These are phyloP conservation scores for Leccinellum albellum DNA, from an alignment of 768 basidiomycete genomes.

Conservation along the genomic window DNA sequence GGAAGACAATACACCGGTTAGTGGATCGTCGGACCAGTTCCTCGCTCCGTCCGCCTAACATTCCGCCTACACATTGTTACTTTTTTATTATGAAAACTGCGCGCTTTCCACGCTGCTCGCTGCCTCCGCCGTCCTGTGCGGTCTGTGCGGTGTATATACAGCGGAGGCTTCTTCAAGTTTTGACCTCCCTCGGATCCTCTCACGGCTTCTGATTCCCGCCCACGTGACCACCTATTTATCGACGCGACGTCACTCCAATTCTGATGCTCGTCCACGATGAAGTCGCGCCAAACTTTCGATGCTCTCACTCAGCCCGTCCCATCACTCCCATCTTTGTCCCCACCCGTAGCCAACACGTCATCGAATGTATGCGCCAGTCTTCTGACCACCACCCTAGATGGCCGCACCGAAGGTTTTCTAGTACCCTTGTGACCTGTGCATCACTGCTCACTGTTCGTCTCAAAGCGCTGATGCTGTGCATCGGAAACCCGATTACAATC, in stretches of 20 bases:
- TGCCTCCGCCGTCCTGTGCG: slow-evolving; percentile 7
- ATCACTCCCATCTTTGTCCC: slow-evolving; percentile 21
- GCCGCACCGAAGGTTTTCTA: slow-evolving; percentile 58
- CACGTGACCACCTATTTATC: slow-evolving; percentile 13
- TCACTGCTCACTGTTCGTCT: neutral
- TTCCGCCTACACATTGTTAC: neutral
- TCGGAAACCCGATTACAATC: slow-evolving; percentile 62
- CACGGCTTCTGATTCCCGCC: neutral
- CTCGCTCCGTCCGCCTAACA: slow-evolving; percentile 1
- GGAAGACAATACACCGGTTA: neutral
- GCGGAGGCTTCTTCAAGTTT: neutral
- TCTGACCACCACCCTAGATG: slow-evolving; percentile 53
- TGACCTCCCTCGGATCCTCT: neutral
- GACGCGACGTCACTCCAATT: slow-evolving; percentile 6
- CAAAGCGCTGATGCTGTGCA: slow-evolving; percentile 55
- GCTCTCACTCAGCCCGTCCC: slow-evolving; percentile 29
- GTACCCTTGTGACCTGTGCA: neutral
- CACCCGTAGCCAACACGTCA: slow-evolving; percentile 4
- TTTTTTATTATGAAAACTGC: slow-evolving; percentile 3
- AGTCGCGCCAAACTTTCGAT: slow-evolving; percentile 14
- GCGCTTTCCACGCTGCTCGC: slow-evolving; percentile 3
- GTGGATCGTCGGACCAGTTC: neutral
- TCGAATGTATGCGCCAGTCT: slow-evolving; percentile 68
- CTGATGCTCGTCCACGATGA: slow-evolving; percentile 15
- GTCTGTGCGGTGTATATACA: slow-evolving; percentile 11